Percentiles rank a stretch among this genome's conserved stretches.
These are phyloP conservation scores for Reticulascus tulasneorum DNA, from an alignment of 2,329 filamentous ascomycete genomes.

Conservation along the genomic window DNA sequence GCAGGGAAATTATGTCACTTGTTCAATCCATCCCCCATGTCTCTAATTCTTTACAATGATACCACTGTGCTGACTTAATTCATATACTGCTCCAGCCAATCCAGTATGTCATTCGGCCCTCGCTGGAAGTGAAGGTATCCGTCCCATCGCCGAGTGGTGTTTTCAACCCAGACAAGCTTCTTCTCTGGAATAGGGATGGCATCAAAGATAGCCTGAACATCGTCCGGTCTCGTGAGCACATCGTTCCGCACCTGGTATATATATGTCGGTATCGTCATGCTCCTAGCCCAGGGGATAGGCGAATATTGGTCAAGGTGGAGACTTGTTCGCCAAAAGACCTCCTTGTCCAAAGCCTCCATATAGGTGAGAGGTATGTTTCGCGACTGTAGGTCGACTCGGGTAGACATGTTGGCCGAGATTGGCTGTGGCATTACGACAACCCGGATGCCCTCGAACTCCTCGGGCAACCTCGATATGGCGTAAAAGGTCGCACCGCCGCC, in stretches of 20 bases:
- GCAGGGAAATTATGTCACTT: too few species aligned
- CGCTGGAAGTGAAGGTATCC: conserved; percentile 8
- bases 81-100: conserved; percentile 4
- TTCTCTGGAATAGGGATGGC: conserved; percentile 1
- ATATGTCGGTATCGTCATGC: conserved; percentile 6
- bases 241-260: conserved; percentile 8
- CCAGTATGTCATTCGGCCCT: not conserved
- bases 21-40: too few species aligned
- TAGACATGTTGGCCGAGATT: not conserved
- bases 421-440: conserved; percentile 3
- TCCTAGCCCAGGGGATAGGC: conserved; percentile 3
- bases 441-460: conserved; percentile 3
- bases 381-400: not conserved
- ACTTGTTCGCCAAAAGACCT: not conserved
- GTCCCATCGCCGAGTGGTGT: conserved; percentile 4
- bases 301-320: not conserved
- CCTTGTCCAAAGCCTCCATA: conserved; percentile 1
- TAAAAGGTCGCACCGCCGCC: conserved; percentile 5
- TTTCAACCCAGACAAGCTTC: conserved; percentile 3
- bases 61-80: not conserved
- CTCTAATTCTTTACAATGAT: too few species aligned
- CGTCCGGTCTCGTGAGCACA: not conserved
- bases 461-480: conserved; percentile 2
- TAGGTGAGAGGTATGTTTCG: not conserved
- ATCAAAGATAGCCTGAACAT: conserved; percentile 6